Conservation (phyloP, 2,329 filamentous ascomycete genomes). For the Lasiodiplodia citricola region DNA sequence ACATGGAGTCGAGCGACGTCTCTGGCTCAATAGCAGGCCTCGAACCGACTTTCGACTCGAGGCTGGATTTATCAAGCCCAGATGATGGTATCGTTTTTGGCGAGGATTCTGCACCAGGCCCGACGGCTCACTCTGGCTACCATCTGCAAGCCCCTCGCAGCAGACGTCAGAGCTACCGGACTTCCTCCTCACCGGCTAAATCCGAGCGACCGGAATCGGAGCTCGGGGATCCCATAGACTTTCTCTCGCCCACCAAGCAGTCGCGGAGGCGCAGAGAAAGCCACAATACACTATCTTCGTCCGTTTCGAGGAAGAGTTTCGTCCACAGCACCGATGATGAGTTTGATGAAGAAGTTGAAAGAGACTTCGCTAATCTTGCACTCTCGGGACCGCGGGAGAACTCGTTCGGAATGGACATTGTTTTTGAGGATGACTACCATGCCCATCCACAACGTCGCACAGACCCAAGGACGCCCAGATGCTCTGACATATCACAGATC, state of each 20-base stretch:
- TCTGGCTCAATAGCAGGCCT: neutral
- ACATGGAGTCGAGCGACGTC: conserved; percentile 5
- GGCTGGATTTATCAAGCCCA: neutral
- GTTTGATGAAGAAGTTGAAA: conserved; percentile 55
- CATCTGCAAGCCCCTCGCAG: conserved; percentile 34
- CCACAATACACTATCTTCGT: conserved; percentile 48
- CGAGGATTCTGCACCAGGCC: conserved; percentile 31
- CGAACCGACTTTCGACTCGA: conserved; percentile 3
- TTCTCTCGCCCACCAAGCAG: neutral
- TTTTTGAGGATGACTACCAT: conserved; percentile 14
- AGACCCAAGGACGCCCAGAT: neutral
- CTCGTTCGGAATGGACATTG: conserved; percentile 19
- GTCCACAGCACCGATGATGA: conserved; percentile 41
- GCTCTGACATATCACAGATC: neutral
- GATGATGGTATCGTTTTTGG: conserved; percentile 31
- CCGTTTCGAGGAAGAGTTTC: conserved; percentile 48
- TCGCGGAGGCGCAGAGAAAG: conserved; percentile 36
- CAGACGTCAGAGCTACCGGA: conserved; percentile 39
- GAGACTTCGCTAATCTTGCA: conserved; percentile 26
- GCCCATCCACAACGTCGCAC: conserved; percentile 22
- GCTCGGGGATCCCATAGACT: conserved; percentile 29
- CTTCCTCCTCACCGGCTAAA: conserved; percentile 8
- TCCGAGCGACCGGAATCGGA: neutral
- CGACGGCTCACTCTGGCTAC: neutral
- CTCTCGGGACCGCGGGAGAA: conserved; percentile 3